Conservation (phyloP, 176 grass and related monocot genomes). For the Oryza meridionalis region DNA sequence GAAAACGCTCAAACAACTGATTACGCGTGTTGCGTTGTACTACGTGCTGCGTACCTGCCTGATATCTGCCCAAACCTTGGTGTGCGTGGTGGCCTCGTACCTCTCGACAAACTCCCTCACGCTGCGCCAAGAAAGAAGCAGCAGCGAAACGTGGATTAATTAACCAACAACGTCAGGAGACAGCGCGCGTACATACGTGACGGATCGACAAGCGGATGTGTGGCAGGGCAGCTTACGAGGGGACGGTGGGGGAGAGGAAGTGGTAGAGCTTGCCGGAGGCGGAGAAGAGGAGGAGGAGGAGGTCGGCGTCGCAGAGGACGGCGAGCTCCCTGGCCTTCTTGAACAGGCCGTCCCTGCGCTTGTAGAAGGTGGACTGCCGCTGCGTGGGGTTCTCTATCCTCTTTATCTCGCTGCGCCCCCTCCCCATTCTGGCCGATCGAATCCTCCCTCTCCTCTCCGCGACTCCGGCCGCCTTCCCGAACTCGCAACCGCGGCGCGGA, state of each 20-base stretch:
- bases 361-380: conserved; percentile 99
- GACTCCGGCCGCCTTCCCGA: conserved; percentile 11
- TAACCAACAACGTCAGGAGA: not conserved
- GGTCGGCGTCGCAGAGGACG: conserved; percentile 96
- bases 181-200: not conserved
- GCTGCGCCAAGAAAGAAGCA: conserved; percentile 31
- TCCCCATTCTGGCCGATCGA: conserved; percentile 56
- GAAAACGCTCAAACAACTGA: not conserved
- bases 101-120: conserved; percentile 74
- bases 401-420: conserved; percentile 97
- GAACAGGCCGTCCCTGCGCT: conserved; percentile 96
- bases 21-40: not conserved
- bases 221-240: conserved; percentile 43
- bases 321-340: conserved; percentile 97
- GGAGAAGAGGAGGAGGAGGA: conserved; percentile 99
- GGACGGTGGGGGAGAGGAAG: conserved; percentile 83
- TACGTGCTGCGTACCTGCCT: conserved; percentile 51
- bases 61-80: conserved; percentile 69
- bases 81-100: conserved; percentile 84
- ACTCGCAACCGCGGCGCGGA: conserved; percentile 33
- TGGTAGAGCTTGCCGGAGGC: conserved; percentile 95
- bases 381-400: conserved; percentile 93
- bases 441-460: not conserved
- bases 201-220: not conserved
- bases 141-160: not conserved